Percentiles rank a stretch among this genome's conserved stretches.
phyloP scores from a whole-genome alignment of 805 yeast species.

The Wickerhamiella qilinensis region DNA sequence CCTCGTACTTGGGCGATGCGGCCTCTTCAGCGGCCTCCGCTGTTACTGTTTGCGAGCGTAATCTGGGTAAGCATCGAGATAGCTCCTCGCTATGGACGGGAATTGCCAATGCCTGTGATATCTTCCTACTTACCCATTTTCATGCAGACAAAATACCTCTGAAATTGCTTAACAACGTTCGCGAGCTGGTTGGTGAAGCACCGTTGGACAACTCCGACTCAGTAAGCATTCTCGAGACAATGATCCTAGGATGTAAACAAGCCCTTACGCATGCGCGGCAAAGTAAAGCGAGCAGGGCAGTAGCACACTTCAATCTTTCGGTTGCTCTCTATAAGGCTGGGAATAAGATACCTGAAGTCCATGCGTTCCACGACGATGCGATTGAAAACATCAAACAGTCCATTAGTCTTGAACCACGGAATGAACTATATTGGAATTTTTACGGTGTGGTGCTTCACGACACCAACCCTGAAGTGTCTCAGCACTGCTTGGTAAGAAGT shows the following conservation, averaged over 20 bases:
- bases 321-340: conserved; percentile 37
- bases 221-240: neutral
- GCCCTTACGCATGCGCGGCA: conserved; percentile 1
- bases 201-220: neutral
- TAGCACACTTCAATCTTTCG: conserved; percentile 53
- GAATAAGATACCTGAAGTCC: conserved; percentile 12
- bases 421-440: conserved; percentile 63
- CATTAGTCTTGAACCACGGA: conserved; percentile 52
- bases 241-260: neutral
- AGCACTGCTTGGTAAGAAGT: conserved; percentile 85
- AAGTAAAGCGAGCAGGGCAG: conserved; percentile 18
- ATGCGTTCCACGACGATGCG: conserved; percentile 32
- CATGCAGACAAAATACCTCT: conserved; percentile 36
- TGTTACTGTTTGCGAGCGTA: conserved; percentile 27
- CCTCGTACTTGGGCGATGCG: conserved; percentile 59
- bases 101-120: conserved; percentile 38
- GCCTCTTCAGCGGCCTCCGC: conserved; percentile 31
- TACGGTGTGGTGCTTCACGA: conserved; percentile 62
- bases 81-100: conserved; percentile 47
- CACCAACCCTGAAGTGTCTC: conserved; percentile 56
- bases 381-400: conserved; percentile 47
- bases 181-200: conserved; percentile 13
- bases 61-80: conserved; percentile 24
- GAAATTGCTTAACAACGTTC: conserved; percentile 17
- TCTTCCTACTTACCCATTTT: conserved; percentile 41